Evolutionary conservation across 768 basidiomycete genomes (phyloP).

Genomic region (Auricularia sp.): DNA sequence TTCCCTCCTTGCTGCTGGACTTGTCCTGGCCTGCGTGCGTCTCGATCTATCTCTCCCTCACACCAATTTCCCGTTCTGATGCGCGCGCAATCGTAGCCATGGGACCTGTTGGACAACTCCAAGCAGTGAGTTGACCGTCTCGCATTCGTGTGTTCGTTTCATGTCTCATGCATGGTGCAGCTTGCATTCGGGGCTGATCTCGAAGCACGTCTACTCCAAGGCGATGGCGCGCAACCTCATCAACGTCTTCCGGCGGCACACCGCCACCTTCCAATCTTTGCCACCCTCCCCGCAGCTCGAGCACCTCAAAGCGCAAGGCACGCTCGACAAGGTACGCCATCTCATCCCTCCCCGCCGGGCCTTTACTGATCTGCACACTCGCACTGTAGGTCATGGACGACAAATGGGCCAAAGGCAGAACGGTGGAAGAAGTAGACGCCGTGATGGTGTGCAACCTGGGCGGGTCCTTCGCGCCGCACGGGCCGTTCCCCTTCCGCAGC

Average conservation of each 20-base stretch:
- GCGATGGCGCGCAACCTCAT: conserved; percentile 70
- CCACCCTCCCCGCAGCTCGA: not conserved
- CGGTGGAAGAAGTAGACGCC: conserved; percentile 50
- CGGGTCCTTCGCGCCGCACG: conserved; percentile 19
- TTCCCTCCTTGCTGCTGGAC: conserved; percentile 54
- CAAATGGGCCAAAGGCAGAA: conserved; percentile 32
- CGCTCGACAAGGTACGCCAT: not conserved
- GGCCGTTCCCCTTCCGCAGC: conserved; percentile 37
- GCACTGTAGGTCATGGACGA: not conserved
- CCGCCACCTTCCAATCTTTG: conserved; percentile 25
- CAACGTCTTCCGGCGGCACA: conserved; percentile 41
- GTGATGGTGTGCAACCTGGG: conserved; percentile 59
- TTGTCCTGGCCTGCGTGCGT: conserved; percentile 67
- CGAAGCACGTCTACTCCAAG: conserved; percentile 60
- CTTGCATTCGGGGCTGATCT: conserved; percentile 43
- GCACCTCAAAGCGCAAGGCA: not conserved
- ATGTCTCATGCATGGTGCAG: conserved; percentile 24
- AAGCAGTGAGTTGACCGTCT: conserved; percentile 18
- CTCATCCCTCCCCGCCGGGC: too few relatives aligned
- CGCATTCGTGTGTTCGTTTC: not conserved
- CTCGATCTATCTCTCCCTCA: conserved; percentile 9
- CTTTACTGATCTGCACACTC: not conserved
- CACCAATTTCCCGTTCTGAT: not conserved
- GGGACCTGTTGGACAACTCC: conserved; percentile 34
- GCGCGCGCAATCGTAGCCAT: conserved; percentile 28